Evolutionary conservation across 2,329 filamentous ascomycete species (phyloP).

Genomic region (Cladosporium halotolerans): DNA sequence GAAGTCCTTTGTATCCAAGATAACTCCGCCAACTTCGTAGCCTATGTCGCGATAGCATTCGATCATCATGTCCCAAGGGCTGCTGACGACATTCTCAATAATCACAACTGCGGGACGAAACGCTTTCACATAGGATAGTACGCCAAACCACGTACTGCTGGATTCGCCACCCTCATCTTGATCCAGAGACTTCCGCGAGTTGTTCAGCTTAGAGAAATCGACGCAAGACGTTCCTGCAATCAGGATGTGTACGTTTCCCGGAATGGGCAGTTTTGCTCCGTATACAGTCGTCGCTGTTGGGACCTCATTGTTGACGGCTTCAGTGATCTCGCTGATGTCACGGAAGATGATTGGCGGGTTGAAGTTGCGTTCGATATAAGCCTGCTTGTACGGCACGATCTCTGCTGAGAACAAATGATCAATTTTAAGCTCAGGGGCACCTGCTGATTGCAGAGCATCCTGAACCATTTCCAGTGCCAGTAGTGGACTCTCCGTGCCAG

Average conservation of each 20-base stretch:
- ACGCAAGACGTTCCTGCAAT: conserved; percentile 71
- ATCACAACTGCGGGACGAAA: conserved; percentile 59
- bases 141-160: conserved; percentile 56
- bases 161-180: conserved; percentile 53
- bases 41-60: conserved; percentile 42
- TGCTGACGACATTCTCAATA: conserved; percentile 62
- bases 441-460: conserved; percentile 29
- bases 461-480: conserved; percentile 56
- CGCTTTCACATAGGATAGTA: conserved; percentile 51
- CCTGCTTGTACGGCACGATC: conserved; percentile 42
- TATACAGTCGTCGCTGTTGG: conserved; percentile 54
- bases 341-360: conserved; percentile 37
- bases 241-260: conserved; percentile 55
- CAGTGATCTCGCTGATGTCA: conserved; percentile 38
- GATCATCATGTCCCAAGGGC: conserved; percentile 51
- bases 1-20: conserved; percentile 63
- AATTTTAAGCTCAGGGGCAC: conserved; percentile 18
- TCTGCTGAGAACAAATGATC: conserved; percentile 42
- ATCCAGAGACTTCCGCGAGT: conserved; percentile 44
- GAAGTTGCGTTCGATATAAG: conserved; percentile 44
- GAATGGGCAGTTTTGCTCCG: conserved; percentile 53
- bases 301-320: conserved; percentile 16
- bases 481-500: conserved; percentile 69
- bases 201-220: conserved; percentile 65
- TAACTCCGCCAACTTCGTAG: conserved; percentile 48